phyloP scores from a whole-genome alignment of 805 yeast genomes.

The Candida endomychidarum region DNA sequence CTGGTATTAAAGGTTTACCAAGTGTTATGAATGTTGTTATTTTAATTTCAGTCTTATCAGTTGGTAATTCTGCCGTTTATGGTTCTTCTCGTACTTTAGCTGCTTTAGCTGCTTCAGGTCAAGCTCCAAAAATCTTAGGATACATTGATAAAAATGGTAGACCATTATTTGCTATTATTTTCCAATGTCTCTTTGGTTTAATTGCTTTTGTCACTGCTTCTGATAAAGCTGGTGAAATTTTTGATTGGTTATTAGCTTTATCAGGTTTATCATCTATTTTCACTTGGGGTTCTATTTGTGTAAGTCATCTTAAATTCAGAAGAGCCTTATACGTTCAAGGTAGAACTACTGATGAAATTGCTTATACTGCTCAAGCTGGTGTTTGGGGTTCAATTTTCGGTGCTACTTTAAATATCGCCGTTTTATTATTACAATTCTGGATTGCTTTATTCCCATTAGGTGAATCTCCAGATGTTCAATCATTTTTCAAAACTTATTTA shows the following conservation, averaged over 20 bases:
- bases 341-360: slow-evolving; percentile 64
- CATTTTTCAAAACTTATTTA: slow-evolving; percentile 66
- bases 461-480: slow-evolving; percentile 41
- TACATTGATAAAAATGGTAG: slow-evolving; percentile 52
- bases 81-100: slow-evolving; percentile 45
- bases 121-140: slow-evolving; percentile 44
- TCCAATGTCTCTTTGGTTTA: slow-evolving; percentile 42
- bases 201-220: slow-evolving; percentile 48
- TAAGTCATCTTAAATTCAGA: slow-evolving; percentile 51
- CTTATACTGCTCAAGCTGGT: slow-evolving; percentile 68
- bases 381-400: slow-evolving; percentile 68
- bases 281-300: slow-evolving; percentile 50
- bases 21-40: slow-evolving; percentile 41
- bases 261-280: slow-evolving; percentile 50
- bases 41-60: slow-evolving; percentile 40
- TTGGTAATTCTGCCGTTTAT: slow-evolving; percentile 44
- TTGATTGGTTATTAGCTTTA: slow-evolving; percentile 49
- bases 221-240: slow-evolving; percentile 36
- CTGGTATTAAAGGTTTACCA: slow-evolving; percentile 38
- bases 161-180: slow-evolving; percentile 45
- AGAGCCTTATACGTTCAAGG: slow-evolving; percentile 64
- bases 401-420: slow-evolving; percentile 51
- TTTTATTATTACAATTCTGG: slow-evolving; percentile 80
- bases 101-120: slow-evolving; percentile 45
- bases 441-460: slow-evolving; percentile 72